Conservation (phyloP, 192 early-diverging fungal species). For the Backusella sp. region DNA sequence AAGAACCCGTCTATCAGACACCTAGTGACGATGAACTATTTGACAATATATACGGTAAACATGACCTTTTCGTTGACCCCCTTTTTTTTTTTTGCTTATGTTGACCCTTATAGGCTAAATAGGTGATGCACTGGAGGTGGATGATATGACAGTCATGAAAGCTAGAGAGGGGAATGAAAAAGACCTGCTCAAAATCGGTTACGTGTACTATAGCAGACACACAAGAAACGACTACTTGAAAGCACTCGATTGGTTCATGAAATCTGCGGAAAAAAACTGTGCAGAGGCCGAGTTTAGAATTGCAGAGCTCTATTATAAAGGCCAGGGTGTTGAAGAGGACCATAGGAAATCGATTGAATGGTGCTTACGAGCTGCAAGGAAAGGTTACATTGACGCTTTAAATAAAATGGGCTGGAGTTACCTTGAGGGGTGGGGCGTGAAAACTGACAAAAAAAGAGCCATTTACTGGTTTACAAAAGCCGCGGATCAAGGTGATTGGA, state of each 20-base stretch:
- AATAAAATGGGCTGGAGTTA: not conserved
- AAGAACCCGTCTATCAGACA: not conserved
- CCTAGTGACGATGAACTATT: not conserved
- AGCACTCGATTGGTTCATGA: conserved; percentile 1
- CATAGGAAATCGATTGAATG: not conserved
- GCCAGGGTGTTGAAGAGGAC: not conserved
- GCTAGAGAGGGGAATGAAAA: not conserved
- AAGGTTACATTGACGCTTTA: not conserved
- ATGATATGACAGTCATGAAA: not conserved
- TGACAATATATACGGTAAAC: not conserved
- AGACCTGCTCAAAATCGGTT: not conserved
- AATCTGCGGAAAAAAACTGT: not conserved
- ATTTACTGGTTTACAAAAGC: not conserved
- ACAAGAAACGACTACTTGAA: not conserved
- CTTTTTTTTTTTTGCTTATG: not conserved
- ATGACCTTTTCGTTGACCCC: not conserved
- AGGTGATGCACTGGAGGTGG: not conserved
- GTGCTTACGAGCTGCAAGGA: not conserved
- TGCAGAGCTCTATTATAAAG: not conserved
- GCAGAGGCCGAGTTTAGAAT: not conserved
- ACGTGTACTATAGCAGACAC: not conserved
- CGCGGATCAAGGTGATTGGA: not conserved
- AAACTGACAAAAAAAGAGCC: not conserved
- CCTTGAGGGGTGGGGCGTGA: not conserved
- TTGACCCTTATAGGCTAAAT: not conserved